phyloP scores from a whole-genome alignment of 1,284 basidiomycete species.

The Puccinia brachypodii region DNA sequence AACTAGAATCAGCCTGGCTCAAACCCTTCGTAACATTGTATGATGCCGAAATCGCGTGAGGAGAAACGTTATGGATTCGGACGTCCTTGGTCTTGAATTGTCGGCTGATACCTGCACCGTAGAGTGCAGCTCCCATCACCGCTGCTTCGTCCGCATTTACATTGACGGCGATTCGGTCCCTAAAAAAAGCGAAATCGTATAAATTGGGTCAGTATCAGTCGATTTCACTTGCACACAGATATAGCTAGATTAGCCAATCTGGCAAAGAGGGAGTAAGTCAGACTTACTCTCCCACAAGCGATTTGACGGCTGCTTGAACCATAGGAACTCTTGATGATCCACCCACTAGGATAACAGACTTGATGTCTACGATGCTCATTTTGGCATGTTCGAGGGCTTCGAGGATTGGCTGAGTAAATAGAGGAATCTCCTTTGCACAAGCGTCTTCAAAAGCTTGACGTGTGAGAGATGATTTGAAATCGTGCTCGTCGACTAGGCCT shows the following conservation, averaged over 20 bases:
- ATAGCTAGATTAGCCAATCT: not conserved
- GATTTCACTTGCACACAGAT: no score
- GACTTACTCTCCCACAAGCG: slow-evolving; percentile 71
- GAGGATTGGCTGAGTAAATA: slow-evolving; percentile 72
- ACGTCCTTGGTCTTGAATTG: slow-evolving; percentile 97
- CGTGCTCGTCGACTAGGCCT: slow-evolving; percentile 82
- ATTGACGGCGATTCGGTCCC: slow-evolving; percentile 80
- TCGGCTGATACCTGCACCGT: slow-evolving; percentile 82
- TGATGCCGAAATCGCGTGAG: slow-evolving; percentile 72
- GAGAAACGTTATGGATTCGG: slow-evolving; percentile 72
- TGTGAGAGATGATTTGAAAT: slow-evolving; percentile 77
- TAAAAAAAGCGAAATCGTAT: slow-evolving; percentile 53
- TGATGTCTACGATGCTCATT: slow-evolving; percentile 71
- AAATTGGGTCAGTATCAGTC: no score
- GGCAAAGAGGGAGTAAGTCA: not conserved
- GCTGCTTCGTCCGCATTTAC: slow-evolving; percentile 97
- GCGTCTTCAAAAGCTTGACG: slow-evolving; percentile 74
- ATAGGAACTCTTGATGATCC: slow-evolving; percentile 87
- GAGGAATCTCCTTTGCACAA: slow-evolving; percentile 61
- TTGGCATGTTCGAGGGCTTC: slow-evolving; percentile 73
- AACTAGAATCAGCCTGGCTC: slow-evolving; percentile 51
- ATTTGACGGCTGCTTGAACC: slow-evolving; percentile 77
- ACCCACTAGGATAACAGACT: slow-evolving; percentile 86
- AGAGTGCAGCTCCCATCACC: slow-evolving; percentile 84
- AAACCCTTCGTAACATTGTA: slow-evolving; percentile 61